Evolutionary conservation across 2,329 filamentous ascomycete species (phyloP).

Genomic region (Gnomoniopsis sp.): DNA sequence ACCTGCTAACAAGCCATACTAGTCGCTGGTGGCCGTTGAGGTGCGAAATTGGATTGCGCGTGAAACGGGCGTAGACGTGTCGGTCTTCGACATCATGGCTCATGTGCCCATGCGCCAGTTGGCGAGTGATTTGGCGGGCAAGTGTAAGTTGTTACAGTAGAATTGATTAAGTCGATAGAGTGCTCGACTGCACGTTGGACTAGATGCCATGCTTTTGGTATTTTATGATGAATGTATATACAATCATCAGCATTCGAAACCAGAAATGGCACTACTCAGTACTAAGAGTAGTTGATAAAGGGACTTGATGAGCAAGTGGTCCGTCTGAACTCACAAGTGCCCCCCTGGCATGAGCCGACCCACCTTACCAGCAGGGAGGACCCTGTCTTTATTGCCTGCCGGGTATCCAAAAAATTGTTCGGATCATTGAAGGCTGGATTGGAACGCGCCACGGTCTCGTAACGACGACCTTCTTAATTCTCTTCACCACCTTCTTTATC

Average conservation of each 20-base stretch:
- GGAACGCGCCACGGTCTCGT: slow-evolving; percentile 10
- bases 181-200: too few species aligned
- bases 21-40: slow-evolving; percentile 14
- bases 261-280: too few species aligned
- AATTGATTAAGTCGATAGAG: too few species aligned
- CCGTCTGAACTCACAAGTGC: too few species aligned
- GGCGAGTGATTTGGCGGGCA: slow-evolving; percentile 10
- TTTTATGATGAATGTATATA: too few species aligned
- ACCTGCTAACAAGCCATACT: too few species aligned
- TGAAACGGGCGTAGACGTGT: slow-evolving; percentile 10
- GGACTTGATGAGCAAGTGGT: too few species aligned
- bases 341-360: too few species aligned
- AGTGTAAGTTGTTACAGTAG: slow-evolving; percentile 6
- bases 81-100: slow-evolving; percentile 13
- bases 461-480: slow-evolving; percentile 18
- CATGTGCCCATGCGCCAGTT: slow-evolving; percentile 11
- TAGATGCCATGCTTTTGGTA: too few species aligned
- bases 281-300: too few species aligned
- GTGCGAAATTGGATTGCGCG: slow-evolving; percentile 16
- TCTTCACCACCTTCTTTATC: slow-evolving; percentile 16
- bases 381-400: slow-evolving; percentile 11
- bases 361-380: not conserved
- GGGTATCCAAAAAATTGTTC: slow-evolving; percentile 18
- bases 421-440: not conserved
- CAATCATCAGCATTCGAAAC: too few species aligned